A percentile compares a stretch with the other conserved stretches of the same genome.
Evolutionary conservation across 352 stramenopile genomes (phyloP).

Genomic region (Pythium utonaiense): DNA sequence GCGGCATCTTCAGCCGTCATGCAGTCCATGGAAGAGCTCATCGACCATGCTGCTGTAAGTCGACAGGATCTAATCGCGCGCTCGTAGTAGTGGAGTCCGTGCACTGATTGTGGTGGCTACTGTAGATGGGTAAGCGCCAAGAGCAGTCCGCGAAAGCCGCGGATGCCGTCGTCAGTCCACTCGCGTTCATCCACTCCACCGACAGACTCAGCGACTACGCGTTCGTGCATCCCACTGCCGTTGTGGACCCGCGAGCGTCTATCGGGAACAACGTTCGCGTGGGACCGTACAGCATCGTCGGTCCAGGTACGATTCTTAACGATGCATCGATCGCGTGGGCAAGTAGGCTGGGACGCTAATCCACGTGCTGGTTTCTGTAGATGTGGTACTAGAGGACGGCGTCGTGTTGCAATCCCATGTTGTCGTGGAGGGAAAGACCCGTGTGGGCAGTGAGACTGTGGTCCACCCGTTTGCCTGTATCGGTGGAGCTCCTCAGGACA

Average conservation of each 20-base stretch:
- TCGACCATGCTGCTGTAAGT: conserved; percentile 39
- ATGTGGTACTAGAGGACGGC: conserved; percentile 62
- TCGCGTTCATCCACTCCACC: neutral
- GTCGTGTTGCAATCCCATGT: conserved; percentile 72
- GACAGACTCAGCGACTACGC: conserved; percentile 12
- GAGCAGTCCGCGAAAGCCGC: conserved; percentile 6
- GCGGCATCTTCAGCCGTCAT: conserved; percentile 20
- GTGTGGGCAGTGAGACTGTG: conserved; percentile 46
- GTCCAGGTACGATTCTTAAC: conserved; percentile 60
- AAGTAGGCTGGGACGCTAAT: no score
- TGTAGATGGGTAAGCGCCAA: conserved; percentile 19
- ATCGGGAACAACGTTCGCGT: conserved; percentile 61
- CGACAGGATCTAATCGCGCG: no score
- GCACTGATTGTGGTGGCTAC: neutral
- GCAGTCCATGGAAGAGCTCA: conserved; percentile 49
- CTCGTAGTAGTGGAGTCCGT: no score
- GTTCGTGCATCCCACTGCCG: conserved; percentile 57
- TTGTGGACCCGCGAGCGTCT: conserved; percentile 61
- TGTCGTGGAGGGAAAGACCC: conserved; percentile 65
- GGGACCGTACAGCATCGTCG: conserved; percentile 69
- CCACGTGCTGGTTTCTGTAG: no score
- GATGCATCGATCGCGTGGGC: no score
- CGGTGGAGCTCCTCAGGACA: conserved; percentile 75
- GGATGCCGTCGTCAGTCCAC: conserved; percentile 6
- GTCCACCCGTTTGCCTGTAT: conserved; percentile 76